Evolutionary conservation across 1,284 basidiomycete species (phyloP).

Genomic region (Fomes fomentarius): DNA sequence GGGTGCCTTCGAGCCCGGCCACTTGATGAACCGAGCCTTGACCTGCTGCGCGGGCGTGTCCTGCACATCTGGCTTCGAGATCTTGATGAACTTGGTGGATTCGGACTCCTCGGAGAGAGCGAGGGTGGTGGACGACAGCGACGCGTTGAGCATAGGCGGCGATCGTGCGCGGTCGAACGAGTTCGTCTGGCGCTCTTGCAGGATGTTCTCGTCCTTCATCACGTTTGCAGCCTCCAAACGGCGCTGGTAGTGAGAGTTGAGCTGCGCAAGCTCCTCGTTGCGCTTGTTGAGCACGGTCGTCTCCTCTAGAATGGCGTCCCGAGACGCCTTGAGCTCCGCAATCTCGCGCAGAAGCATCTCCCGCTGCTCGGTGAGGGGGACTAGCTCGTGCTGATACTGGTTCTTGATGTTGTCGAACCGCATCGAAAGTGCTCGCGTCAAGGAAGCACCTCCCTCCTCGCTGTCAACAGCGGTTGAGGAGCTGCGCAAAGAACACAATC

Average conservation of each 20-base stretch:
- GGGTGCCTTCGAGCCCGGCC: conserved; percentile 50
- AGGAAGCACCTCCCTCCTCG: conserved; percentile 49
- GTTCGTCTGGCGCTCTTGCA: conserved; percentile 35
- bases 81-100: conserved; percentile 35
- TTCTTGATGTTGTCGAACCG: conserved; percentile 90
- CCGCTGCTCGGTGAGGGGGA: conserved; percentile 82
- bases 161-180: conserved; percentile 37
- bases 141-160: conserved; percentile 28
- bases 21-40: conserved; percentile 61
- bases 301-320: conserved; percentile 90
- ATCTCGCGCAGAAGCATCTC: conserved; percentile 85
- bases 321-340: conserved; percentile 82
- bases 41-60: conserved; percentile 42
- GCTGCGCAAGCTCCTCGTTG: conserved; percentile 90
- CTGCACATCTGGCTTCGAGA: conserved; percentile 32
- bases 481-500: conserved; percentile 2
- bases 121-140: conserved; percentile 33
- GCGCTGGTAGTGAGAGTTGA: conserved; percentile 79
- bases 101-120: conserved; percentile 37
- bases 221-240: conserved; percentile 62
- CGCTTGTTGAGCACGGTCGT: conserved; percentile 87
- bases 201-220: conserved; percentile 26
- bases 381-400: conserved; percentile 86
- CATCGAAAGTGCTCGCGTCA: conserved; percentile 79
- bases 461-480: conserved; percentile 23